phyloP scores from a whole-genome alignment of 2,329 filamentous ascomycete genomes.

The Triangularia setosa region DNA sequence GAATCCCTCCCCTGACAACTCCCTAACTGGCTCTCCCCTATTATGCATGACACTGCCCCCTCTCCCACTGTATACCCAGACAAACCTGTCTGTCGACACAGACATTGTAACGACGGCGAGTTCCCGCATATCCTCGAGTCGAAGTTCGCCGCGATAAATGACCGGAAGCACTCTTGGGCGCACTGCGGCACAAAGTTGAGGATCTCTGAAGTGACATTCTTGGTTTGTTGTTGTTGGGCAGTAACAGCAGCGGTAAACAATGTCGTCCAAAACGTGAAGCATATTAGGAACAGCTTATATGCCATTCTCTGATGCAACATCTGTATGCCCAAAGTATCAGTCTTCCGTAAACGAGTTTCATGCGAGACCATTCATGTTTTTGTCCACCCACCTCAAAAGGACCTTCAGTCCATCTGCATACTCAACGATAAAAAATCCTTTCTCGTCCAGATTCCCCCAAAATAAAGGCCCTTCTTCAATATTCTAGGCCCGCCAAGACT shows the following conservation, averaged over 20 bases:
- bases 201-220: conserved; percentile 37
- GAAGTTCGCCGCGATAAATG: conserved; percentile 61
- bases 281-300: conserved; percentile 32
- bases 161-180: conserved; percentile 56
- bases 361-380: neutral
- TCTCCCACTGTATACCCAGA: conserved; percentile 69
- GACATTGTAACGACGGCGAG: conserved; percentile 53
- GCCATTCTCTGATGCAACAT: conserved; percentile 45
- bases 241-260: conserved; percentile 27
- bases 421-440: neutral
- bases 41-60: conserved; percentile 63
- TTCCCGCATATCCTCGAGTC: conserved; percentile 44
- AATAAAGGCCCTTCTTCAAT: neutral
- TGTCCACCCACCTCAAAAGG: neutral
- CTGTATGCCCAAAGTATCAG: conserved; percentile 25
- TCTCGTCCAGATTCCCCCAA: neutral
- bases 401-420: neutral
- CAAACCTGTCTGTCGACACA: conserved; percentile 57
- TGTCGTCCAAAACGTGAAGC: conserved; percentile 32
- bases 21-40: conserved; percentile 47
- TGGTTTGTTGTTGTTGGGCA: conserved; percentile 19
- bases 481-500: neutral
- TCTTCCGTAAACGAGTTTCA: neutral
- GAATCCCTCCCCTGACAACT: conserved; percentile 48
- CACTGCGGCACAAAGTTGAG: conserved; percentile 52